Conservation (phyloP, 2,329 filamentous ascomycete species). For the Juglanconis sp. region DNA sequence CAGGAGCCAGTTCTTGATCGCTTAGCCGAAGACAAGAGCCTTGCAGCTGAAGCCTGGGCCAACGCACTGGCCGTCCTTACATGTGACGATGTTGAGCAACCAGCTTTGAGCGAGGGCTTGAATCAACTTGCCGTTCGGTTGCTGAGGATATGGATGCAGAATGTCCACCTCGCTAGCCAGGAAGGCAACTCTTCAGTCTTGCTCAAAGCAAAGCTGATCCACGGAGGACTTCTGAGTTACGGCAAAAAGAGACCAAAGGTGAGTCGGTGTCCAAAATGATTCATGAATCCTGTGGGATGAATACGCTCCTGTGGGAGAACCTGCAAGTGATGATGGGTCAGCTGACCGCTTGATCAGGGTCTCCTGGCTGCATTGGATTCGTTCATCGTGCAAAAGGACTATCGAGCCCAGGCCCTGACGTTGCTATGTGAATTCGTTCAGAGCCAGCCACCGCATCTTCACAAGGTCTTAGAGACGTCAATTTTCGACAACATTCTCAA, state of each 20-base stretch:
- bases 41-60: slow-evolving; percentile 63
- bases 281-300: neutral
- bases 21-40: slow-evolving; percentile 58
- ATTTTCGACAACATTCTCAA: slow-evolving; percentile 69
- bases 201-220: slow-evolving; percentile 48
- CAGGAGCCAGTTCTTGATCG: slow-evolving; percentile 52
- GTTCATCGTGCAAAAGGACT: slow-evolving; percentile 61
- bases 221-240: slow-evolving; percentile 52
- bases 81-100: slow-evolving; percentile 55
- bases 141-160: slow-evolving; percentile 55
- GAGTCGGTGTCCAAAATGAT: slow-evolving; percentile 1
- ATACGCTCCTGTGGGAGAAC: neutral
- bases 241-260: slow-evolving; percentile 67
- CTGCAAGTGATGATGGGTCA: slow-evolving; percentile 14
- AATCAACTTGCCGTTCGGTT: slow-evolving; percentile 55
- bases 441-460: slow-evolving; percentile 74
- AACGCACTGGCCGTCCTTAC: slow-evolving; percentile 63
- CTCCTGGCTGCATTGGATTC: slow-evolving; percentile 64
- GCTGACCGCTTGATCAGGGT: slow-evolving; percentile 41
- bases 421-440: slow-evolving; percentile 72
- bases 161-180: slow-evolving; percentile 33
- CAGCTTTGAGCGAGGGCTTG: slow-evolving; percentile 34
- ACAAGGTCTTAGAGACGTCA: slow-evolving; percentile 68
- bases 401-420: slow-evolving; percentile 61
- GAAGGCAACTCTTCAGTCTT: slow-evolving; percentile 36